phyloP scores from a whole-genome alignment of 352 stramenopile genomes.

The Phytophthora pini region DNA sequence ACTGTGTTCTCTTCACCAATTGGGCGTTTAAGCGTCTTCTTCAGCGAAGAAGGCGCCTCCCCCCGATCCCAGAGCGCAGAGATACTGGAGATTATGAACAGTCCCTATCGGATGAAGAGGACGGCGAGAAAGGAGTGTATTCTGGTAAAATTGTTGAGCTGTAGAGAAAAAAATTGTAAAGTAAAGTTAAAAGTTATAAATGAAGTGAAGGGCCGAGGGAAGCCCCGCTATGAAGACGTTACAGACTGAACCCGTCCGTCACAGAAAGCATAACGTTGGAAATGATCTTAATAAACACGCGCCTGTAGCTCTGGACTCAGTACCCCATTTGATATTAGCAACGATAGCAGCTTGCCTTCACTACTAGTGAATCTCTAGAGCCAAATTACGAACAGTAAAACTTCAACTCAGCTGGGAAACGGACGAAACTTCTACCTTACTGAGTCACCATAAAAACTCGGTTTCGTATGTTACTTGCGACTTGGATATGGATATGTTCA shows the following conservation, averaged over 20 bases:
- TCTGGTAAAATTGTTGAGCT: conserved; percentile 30
- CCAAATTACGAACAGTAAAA: neutral
- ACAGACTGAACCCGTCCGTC: neutral
- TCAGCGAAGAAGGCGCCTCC: conserved; percentile 10
- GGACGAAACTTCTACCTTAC: too few species aligned
- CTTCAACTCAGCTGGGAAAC: neutral
- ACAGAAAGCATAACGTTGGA: neutral
- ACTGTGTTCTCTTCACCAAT: conserved; percentile 34
- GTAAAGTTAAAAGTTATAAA: neutral
- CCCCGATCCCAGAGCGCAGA: conserved; percentile 28
- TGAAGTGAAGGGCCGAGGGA: conserved; percentile 10
- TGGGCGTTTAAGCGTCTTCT: conserved; percentile 39
- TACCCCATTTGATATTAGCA: too few species aligned
- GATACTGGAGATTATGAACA: conserved; percentile 4
- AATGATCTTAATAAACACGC: too few species aligned
- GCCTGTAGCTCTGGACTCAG: neutral
- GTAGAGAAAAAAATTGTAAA: conserved; percentile 13
- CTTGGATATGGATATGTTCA: neutral
- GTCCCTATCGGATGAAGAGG: conserved; percentile 1
- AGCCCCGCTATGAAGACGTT: neutral
- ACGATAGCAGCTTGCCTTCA: too few species aligned
- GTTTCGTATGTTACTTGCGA: conserved; percentile 13
- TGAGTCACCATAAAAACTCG: neutral
- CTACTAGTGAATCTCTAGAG: neutral
- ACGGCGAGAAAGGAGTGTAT: conserved; percentile 9